These are phyloP conservation scores for Nemania sp. DNA, from an alignment of 2,329 filamentous ascomycete genomes.

Conservation along the genomic window DNA sequence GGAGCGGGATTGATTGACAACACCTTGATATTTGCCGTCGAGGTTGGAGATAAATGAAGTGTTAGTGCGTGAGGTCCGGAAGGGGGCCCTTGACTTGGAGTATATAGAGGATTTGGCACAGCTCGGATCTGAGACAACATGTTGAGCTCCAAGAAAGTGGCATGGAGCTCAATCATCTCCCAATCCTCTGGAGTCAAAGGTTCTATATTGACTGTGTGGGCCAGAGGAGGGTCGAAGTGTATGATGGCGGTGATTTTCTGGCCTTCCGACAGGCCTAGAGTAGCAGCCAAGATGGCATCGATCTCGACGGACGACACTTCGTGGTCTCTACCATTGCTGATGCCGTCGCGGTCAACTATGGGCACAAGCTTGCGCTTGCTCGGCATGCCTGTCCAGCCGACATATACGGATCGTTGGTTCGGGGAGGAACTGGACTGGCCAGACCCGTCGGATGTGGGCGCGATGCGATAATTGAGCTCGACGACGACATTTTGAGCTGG, in stretches of 20 bases:
- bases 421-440: constrained; percentile 49
- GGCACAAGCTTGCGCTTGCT: constrained; percentile 81
- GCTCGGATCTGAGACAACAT: constrained; percentile 91
- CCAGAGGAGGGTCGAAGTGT: constrained; percentile 86
- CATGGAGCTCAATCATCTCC: constrained; percentile 98
- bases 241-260: constrained; percentile 74
- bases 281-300: constrained; percentile 79
- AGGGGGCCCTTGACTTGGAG: constrained; percentile 52
- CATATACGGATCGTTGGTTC: constrained; percentile 72
- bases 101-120: constrained; percentile 80
- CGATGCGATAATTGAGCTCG: constrained; percentile 76
- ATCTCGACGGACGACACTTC: constrained; percentile 81
- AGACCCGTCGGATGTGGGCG: constrained; percentile 48
- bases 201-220: constrained; percentile 95
- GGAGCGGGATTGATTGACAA: constrained; percentile 79
- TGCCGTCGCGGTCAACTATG: constrained; percentile 73
- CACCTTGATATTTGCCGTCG: constrained; percentile 88
- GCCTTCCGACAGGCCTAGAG: constrained; percentile 77
- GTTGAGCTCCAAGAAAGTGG: constrained; percentile 92
- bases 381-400: constrained; percentile 98
- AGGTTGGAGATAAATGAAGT: constrained; percentile 91
- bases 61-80: constrained; percentile 77
- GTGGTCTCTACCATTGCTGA: constrained; percentile 70
- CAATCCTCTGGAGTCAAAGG: constrained; percentile 93
- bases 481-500: constrained; percentile 94